A percentile compares a stretch with the other conserved stretches of the same genome.
Evolutionary conservation across 1,139 yeast species (phyloP).

Genomic region (Blastobotrys persicus): DNA sequence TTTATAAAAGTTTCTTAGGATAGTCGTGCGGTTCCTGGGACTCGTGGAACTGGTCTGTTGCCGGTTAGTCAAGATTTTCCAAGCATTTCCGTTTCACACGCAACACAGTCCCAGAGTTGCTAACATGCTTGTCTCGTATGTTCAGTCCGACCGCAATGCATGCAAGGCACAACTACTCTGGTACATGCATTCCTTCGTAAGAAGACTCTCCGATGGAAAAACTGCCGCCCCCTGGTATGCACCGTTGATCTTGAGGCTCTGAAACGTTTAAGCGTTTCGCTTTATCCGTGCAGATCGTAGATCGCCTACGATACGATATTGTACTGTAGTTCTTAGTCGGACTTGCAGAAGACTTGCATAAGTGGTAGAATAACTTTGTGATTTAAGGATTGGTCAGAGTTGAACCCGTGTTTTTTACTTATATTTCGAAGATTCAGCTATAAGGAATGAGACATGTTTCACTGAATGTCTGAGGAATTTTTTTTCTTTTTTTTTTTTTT

Average conservation of each 20-base stretch:
- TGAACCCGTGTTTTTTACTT: too few relatives aligned
- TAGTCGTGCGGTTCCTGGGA: not conserved
- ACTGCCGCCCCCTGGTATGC: not conserved
- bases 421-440: too few relatives aligned
- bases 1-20: too few relatives aligned
- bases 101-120: not conserved
- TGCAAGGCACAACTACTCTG: not conserved
- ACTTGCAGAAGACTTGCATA: too few relatives aligned
- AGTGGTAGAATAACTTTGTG: too few relatives aligned
- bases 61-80: not conserved
- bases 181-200: not conserved
- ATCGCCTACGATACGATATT: too few relatives aligned
- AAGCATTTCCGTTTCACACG: not conserved
- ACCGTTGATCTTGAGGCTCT: not conserved
- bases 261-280: not conserved
- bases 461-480: too few relatives aligned
- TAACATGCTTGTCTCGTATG: not conserved
- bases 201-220: not conserved
- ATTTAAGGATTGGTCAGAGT: too few relatives aligned
- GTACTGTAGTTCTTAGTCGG: too few relatives aligned
- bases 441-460: too few relatives aligned
- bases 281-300: too few relatives aligned
- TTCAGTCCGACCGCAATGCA: not conserved
- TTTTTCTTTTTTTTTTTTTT: too few relatives aligned
- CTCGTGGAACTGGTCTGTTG: not conserved